Evolutionary conservation across 192 early-diverging fungal genomes (phyloP), one percentile per base, ranked within the genome.

Genomic region (Coemansia sp.): DNA sequence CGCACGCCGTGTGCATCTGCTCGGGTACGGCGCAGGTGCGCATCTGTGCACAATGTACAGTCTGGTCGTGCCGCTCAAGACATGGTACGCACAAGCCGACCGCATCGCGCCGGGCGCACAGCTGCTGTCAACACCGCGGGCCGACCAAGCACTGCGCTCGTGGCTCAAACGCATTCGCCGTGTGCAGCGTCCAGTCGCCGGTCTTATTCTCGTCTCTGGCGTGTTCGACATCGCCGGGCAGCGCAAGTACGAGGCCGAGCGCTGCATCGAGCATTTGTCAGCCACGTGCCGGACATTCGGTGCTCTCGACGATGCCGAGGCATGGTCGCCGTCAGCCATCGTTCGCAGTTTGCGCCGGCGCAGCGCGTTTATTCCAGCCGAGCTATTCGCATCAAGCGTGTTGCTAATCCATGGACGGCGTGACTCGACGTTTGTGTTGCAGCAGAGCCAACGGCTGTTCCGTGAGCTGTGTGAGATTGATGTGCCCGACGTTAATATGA

Each of bases 31-130:
- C 9, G 80, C 80, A 3, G 74, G 80, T 15, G 80, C 80, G 28
- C 80, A 82, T 22, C 68, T 82, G 26, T 76, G 74, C 46, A 62
- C 71, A 17, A 70, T 82, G 74, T 81, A 81, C 73, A 81, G 70
- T 51, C 73, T 81, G 73, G 60, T 65, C 1, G 72, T 71, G 37
- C 69, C 78, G 22, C 73, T 81, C 36, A 66, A 66, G 51, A 81
- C 72, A 0, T 75, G 73, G 78, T 81, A 81, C 40, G 62, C 73
- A 1, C 78, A 81, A 64, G 78, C 78, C 11, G 72, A 80, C 62
- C 77, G 77, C 65, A 68, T 80, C 19, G 57, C 77, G 50, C 60
- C 51, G 19, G 57, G 62, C 12, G 77, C 77, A 2, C 77, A 74
- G 65, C 71, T 80, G 60, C 64, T 80, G 44, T 50, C 60, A 26